Percentiles rank a stretch among this genome's conserved stretches.
These are phyloP conservation scores for Garcia nutans DNA, from an alignment of 345 rosid genomes.

Conservation along the genomic window DNA sequence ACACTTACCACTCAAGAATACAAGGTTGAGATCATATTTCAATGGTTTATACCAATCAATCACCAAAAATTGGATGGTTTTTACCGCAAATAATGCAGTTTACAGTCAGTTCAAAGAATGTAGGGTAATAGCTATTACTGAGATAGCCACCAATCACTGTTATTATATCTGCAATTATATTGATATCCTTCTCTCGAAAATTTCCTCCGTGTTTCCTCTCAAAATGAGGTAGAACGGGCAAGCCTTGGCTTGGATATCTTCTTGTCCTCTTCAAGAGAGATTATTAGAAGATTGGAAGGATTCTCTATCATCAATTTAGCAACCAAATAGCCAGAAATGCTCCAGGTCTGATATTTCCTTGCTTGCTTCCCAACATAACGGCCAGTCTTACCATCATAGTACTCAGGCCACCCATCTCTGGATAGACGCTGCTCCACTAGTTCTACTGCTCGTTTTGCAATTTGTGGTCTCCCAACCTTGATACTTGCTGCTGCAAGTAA, in stretches of 20 bases:
- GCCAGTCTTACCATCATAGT: conserved; percentile 21
- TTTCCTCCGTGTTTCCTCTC: neutral
- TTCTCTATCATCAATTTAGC: conserved; percentile 26
- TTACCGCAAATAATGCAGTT: neutral
- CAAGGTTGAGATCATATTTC: neutral
- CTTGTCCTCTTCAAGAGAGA: conserved; percentile 27
- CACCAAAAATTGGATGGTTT: neutral
- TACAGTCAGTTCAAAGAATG: neutral
- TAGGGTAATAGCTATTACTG: neutral
- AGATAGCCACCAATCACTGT: neutral
- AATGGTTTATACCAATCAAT: neutral
- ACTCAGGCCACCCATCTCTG: conserved; percentile 26
- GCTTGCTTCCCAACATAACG: conserved; percentile 24
- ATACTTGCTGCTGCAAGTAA: conserved; percentile 24
- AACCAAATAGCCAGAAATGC: conserved; percentile 25
- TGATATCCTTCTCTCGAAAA: neutral
- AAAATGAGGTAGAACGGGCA: conserved; percentile 18
- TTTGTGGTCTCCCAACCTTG: conserved; percentile 23
- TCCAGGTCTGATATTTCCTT: conserved; percentile 25
- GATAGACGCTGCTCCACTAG: conserved; percentile 19
- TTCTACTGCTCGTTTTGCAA: conserved; percentile 19
- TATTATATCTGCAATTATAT: neutral
- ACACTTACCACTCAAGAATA: neutral
- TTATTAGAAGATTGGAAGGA: conserved; percentile 18
- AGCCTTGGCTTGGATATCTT: conserved; percentile 18